Percentiles rank a stretch among this genome's conserved stretches.
Conservation (phyloP, 495 filamentous ascomycete species). For the Chaetomium fimeti region DNA sequence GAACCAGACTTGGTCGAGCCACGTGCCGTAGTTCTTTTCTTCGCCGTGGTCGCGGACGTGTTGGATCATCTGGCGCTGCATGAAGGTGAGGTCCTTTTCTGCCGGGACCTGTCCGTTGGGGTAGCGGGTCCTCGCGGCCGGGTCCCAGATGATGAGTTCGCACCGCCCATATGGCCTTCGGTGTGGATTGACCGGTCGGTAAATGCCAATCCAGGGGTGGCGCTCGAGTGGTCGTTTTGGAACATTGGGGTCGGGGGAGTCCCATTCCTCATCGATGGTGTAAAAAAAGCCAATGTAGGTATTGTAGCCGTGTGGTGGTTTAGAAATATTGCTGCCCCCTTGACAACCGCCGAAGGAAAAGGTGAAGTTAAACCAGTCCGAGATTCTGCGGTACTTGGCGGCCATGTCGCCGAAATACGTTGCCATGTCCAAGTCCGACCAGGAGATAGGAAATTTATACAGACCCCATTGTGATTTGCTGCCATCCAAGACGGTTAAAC, state of each 20-base stretch:
- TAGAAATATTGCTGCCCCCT: not conserved
- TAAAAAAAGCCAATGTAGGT: constrained; percentile 46
- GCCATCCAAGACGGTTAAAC: not conserved
- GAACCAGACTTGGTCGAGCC: constrained; percentile 42
- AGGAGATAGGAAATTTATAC: constrained; percentile 41
- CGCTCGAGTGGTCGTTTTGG: constrained; percentile 22
- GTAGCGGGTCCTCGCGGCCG: constrained; percentile 28
- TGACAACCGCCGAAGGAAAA: constrained; percentile 22
- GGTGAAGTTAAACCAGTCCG: constrained; percentile 37
- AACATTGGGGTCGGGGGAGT: constrained; percentile 22
- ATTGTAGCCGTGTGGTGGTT: not conserved
- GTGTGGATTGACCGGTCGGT: constrained; percentile 40
- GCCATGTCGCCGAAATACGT: constrained; percentile 35
- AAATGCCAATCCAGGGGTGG: constrained; percentile 46
- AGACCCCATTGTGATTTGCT: constrained; percentile 18
- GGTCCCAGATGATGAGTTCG: constrained; percentile 53
- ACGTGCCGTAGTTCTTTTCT: constrained; percentile 27
- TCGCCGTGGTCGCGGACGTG: constrained; percentile 29
- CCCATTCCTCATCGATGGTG: constrained; percentile 43
- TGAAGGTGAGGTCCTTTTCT: constrained; percentile 36
- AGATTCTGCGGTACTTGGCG: constrained; percentile 33
- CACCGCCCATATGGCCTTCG: constrained; percentile 19
- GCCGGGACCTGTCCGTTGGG: not conserved
- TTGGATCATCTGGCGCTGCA: constrained; percentile 43
- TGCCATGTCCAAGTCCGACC: constrained; percentile 39